Evolutionary conservation across 805 yeast species (phyloP), one percentile per base, ranked within the genome.

Genomic region (Candida ipomoeae): DNA sequence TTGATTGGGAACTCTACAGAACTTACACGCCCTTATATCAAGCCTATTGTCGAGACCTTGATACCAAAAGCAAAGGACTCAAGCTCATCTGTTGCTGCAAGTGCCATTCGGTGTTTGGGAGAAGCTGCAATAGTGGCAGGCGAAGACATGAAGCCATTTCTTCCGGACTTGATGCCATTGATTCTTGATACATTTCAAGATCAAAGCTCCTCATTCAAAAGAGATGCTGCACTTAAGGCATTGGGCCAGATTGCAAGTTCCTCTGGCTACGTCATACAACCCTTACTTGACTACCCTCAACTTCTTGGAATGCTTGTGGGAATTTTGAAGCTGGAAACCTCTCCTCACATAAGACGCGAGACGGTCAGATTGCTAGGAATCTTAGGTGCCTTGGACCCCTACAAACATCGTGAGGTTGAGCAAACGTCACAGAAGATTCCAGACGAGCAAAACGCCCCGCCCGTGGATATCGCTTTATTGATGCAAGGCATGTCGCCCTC

Each of bases 401-500:
- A 92, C 64, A 91, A 89, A 62, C 95, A 90, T 58, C 82, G 96
- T 49, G 96, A 89, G 59, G 88, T 91, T 8, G 98, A 91, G 63
- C 84, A 88, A 50, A 77, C 75, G 1, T 79, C 85, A 0, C 82
- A 79, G 60, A 74, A 57, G 40, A 69, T 69, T 5, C 73, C 77
- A 0, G 85, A 80, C 0, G 95, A 88, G 56, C 92, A 88, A 54
- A 87, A 87, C 61, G 89, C 92, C 2, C 94, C 96, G 3, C 86
- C 97, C 0, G 82, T 90, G 6, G 99, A 94, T 60, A 87, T 92
- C 56, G 89, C 92, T 5, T 71, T 94, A 21, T 73, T 94, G 47
- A 89, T 94, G 91, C 88, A 88, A 61, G 97, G 97, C 3, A 87
- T 89, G 78, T 86, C 96, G 6, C 98, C 98, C 1, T 85, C 95